phyloP scores from a whole-genome alignment of 306 rosid genomes.

The Arachis stenosperma region DNA sequence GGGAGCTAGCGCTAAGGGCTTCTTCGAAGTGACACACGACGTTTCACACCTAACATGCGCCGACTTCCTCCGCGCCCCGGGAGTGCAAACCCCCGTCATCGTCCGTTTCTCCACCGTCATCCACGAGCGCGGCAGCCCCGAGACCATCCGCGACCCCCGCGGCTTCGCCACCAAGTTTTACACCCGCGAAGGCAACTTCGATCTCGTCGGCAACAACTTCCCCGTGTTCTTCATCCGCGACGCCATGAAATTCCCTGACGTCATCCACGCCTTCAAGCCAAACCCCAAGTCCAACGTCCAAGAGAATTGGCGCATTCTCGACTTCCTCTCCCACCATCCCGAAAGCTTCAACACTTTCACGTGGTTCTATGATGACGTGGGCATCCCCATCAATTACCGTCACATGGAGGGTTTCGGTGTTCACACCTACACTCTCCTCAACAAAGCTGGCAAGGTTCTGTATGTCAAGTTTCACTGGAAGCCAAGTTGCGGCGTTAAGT shows the following conservation, averaged over 20 bases:
- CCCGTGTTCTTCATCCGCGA: constrained; percentile 83
- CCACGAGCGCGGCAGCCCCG: constrained; percentile 96
- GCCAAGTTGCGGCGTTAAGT: constrained; percentile 76
- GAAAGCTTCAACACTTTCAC: constrained; percentile 82
- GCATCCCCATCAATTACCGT: constrained; percentile 82
- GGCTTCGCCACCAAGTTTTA: constrained; percentile 87
- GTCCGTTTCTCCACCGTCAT: constrained; percentile 89
- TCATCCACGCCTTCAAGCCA: constrained; percentile 85
- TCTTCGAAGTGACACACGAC: constrained; percentile 89
- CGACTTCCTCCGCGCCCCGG: constrained; percentile 90
- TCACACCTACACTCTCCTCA: constrained; percentile 69
- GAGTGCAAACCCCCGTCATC: constrained; percentile 85
- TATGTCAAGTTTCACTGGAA: constrained; percentile 86
- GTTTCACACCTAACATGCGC: constrained; percentile 77
- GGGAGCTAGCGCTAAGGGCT: constrained; percentile 89
- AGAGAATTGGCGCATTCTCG: constrained; percentile 85
- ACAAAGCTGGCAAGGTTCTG: constrained; percentile 63
- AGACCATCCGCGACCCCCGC: constrained; percentile 82
- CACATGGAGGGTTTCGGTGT: constrained; percentile 92
- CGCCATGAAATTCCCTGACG: constrained; percentile 86
- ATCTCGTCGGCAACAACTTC: constrained; percentile 85
- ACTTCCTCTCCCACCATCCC: constrained; percentile 83
- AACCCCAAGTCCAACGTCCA: constrained; percentile 92
- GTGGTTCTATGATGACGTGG: constrained; percentile 74
- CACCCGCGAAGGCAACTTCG: constrained; percentile 94